A percentile compares a stretch with the other conserved stretches of the same genome.
Evolutionary conservation across 371 early-diverging fungal genomes (phyloP).

Genomic region (Parasitella parasitica): DNA sequence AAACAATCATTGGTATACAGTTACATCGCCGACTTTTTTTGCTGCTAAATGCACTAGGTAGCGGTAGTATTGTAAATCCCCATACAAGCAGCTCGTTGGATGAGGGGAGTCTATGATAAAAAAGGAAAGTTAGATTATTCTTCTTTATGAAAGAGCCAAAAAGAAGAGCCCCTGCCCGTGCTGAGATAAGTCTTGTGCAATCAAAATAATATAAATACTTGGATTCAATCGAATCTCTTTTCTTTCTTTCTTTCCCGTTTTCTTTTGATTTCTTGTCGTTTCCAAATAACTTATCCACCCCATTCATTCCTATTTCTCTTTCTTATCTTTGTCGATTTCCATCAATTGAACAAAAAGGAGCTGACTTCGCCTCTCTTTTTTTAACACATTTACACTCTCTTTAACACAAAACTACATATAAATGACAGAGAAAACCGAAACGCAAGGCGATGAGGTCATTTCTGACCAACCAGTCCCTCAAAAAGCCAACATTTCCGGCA

Average conservation of each 20-base stretch:
- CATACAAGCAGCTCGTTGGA: neutral
- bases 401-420: neutral
- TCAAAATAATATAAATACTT: slow-evolving; percentile 5
- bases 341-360: slow-evolving; percentile 6
- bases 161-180: slow-evolving; percentile 11
- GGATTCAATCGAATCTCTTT: neutral
- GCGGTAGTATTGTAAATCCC: slow-evolving; percentile 21
- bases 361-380: slow-evolving; percentile 1
- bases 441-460: slow-evolving; percentile 15
- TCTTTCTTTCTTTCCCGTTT: slow-evolving; percentile 2
- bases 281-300: slow-evolving; percentile 8
- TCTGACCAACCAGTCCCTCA: slow-evolving; percentile 19
- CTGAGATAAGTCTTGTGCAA: slow-evolving; percentile 6
- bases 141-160: neutral
- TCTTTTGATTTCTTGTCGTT: neutral
- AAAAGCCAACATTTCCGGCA: slow-evolving; percentile 52
- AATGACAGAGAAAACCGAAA: slow-evolving; percentile 37
- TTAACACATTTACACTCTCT: neutral
- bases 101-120: neutral
- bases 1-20: slow-evolving; percentile 22
- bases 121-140: slow-evolving; percentile 15
- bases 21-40: slow-evolving; percentile 9
- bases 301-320: slow-evolving; percentile 2
- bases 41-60: slow-evolving; percentile 16
- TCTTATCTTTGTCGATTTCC: neutral